Evolutionary conservation across 2,329 filamentous ascomycete species (phyloP).

Genomic region (Fusarium sp.): DNA sequence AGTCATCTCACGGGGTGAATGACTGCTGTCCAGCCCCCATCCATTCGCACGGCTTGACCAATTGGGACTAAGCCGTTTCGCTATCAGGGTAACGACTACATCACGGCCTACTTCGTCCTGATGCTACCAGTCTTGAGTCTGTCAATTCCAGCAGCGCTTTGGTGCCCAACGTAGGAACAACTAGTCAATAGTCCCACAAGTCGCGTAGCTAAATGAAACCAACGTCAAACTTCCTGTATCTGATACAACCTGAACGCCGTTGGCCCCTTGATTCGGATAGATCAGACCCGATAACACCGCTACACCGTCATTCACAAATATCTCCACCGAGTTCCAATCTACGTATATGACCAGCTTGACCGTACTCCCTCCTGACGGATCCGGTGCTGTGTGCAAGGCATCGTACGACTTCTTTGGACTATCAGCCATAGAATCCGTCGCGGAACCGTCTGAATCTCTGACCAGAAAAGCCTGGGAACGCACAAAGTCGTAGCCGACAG

Average conservation of each 20-base stretch:
- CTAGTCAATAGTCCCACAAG: neutral
- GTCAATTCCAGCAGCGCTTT: accelerated
- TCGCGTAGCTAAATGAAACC: neutral
- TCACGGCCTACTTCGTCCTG: neutral
- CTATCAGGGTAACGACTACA: accelerated
- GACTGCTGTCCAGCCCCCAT: conserved; percentile 43
- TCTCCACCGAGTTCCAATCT: neutral
- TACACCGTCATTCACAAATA: neutral
- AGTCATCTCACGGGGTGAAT: conserved; percentile 41
- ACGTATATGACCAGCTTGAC: neutral
- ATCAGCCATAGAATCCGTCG: neutral
- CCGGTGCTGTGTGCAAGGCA: neutral
- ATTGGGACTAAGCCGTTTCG: conserved; percentile 25
- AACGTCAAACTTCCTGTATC: neutral
- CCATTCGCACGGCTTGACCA: no score
- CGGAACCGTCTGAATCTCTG: neutral
- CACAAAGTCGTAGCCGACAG: neutral
- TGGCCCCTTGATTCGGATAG: neutral
- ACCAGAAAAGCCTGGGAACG: neutral
- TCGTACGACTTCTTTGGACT: neutral
- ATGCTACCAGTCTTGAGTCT: neutral
- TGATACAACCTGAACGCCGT: neutral
- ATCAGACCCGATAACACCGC: neutral
- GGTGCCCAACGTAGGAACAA: neutral
- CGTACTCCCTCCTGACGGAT: neutral